Evolutionary conservation across 2,329 filamentous ascomycete genomes (phyloP).

Genomic region (Neurospora sp.): DNA sequence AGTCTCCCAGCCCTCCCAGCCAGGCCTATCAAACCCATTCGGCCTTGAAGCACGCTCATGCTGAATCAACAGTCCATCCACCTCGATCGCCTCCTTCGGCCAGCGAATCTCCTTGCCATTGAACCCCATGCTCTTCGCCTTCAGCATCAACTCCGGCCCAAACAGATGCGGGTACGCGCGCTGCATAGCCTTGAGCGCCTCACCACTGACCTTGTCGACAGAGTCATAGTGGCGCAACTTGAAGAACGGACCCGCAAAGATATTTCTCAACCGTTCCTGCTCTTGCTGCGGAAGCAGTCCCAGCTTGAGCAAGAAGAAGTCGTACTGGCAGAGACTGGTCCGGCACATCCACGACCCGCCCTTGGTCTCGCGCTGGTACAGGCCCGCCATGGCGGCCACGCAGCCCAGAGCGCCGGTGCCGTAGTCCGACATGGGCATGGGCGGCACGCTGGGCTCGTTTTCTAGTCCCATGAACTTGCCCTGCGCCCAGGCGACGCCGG

Average conservation of each 20-base stretch:
- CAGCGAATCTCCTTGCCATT: conserved; percentile 29
- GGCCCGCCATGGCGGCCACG: conserved; percentile 53
- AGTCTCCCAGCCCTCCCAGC: conserved; percentile 27
- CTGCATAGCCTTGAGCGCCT: conserved; percentile 45
- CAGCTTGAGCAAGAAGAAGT: conserved; percentile 52
- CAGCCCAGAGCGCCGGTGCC: conserved; percentile 64
- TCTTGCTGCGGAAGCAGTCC: conserved; percentile 45
- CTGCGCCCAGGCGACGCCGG: conserved; percentile 51
- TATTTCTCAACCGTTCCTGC: conserved; percentile 38
- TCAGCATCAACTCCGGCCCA: conserved; percentile 32
- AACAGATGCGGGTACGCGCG: conserved; percentile 45
- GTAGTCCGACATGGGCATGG: conserved; percentile 55
- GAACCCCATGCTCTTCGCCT: conserved; percentile 36
- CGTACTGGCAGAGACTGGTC: conserved; percentile 57
- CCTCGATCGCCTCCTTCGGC: conserved; percentile 34
- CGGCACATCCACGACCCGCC: conserved; percentile 59
- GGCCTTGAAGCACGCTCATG: conserved; percentile 32
- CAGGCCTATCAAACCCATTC: conserved; percentile 20
- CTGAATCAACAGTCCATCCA: conserved; percentile 34
- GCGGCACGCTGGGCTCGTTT: conserved; percentile 52
- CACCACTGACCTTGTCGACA: conserved; percentile 54
- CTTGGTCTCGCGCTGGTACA: conserved; percentile 49
- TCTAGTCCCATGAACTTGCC: conserved; percentile 49
- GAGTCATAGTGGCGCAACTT: conserved; percentile 49
- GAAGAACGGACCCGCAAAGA: conserved; percentile 43